These are phyloP conservation scores for Citrullus mucosospermus DNA, from an alignment of 306 rosid species.

Conservation along the genomic window DNA sequence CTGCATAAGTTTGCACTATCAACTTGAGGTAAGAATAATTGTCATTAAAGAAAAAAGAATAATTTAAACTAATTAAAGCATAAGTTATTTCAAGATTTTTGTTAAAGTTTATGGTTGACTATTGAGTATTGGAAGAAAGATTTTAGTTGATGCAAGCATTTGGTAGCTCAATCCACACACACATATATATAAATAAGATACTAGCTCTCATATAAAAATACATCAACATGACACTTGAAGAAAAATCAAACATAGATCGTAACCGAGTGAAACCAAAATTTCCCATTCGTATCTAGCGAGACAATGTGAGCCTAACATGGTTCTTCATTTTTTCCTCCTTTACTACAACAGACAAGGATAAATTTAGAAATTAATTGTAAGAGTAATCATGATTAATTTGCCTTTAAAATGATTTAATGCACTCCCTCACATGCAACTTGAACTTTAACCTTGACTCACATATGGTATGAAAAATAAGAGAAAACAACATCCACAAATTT, in stretches of 20 bases:
- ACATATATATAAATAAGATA: background rate
- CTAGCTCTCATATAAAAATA: background rate
- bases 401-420: background rate
- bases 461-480: background rate
- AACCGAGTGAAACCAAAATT: background rate
- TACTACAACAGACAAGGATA: background rate
- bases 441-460: background rate
- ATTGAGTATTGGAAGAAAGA: background rate
- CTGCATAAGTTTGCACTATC: no score
- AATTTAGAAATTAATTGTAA: background rate
- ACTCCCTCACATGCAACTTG: background rate
- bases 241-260: background rate
- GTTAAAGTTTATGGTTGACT: background rate
- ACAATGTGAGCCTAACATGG: background rate
- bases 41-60: background rate
- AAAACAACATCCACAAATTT: background rate
- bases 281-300: background rate
- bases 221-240: background rate
- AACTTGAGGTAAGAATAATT: no score
- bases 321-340: background rate
- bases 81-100: background rate
- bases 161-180: background rate
- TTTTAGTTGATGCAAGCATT: background rate
- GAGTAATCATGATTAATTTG: background rate
- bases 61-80: background rate